Evolutionary conservation across 768 basidiomycete species (phyloP).

Genomic region (Rhizopogon sp.): DNA sequence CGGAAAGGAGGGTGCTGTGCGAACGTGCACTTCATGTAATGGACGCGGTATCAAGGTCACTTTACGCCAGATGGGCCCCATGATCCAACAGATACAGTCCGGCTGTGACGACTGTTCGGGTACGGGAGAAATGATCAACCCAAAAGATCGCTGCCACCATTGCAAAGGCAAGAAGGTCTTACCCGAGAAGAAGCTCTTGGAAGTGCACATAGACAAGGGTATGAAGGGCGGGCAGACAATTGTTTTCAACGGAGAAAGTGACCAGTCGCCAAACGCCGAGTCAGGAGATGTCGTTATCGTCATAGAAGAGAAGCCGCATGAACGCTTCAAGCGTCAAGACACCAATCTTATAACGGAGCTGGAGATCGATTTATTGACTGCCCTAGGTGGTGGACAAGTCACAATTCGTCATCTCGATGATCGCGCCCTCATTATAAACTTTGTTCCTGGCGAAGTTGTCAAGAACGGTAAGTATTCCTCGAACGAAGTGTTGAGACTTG

Average conservation of each 20-base stretch:
- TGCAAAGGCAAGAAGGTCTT: slow-evolving; percentile 96
- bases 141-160: slow-evolving; percentile 83
- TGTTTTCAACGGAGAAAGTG: slow-evolving; percentile 84
- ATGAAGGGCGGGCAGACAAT: slow-evolving; percentile 95
- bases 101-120: slow-evolving; percentile 91
- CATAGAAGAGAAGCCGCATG: slow-evolving; percentile 89
- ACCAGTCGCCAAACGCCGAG: slow-evolving; percentile 83
- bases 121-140: slow-evolving; percentile 92
- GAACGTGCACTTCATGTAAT: slow-evolving; percentile 67
- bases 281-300: slow-evolving; percentile 95
- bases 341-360: slow-evolving; percentile 82
- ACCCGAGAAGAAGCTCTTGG: slow-evolving; percentile 93
- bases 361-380: slow-evolving; percentile 92
- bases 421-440: slow-evolving; percentile 75
- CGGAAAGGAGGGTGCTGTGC: slow-evolving; percentile 95
- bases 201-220: slow-evolving; percentile 97
- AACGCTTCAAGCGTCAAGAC: slow-evolving; percentile 82
- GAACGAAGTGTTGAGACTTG: not conserved
- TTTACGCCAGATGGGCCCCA: slow-evolving; percentile 96
- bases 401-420: slow-evolving; percentile 92
- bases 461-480: slow-evolving; percentile 69
- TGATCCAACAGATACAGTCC: slow-evolving; percentile 99
- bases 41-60: slow-evolving; percentile 91
- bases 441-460: slow-evolving; percentile 86
- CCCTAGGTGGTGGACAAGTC: slow-evolving; percentile 88